Conservation (phyloP, 768 basidiomycete genomes). For the Macrocybe gigantea region DNA sequence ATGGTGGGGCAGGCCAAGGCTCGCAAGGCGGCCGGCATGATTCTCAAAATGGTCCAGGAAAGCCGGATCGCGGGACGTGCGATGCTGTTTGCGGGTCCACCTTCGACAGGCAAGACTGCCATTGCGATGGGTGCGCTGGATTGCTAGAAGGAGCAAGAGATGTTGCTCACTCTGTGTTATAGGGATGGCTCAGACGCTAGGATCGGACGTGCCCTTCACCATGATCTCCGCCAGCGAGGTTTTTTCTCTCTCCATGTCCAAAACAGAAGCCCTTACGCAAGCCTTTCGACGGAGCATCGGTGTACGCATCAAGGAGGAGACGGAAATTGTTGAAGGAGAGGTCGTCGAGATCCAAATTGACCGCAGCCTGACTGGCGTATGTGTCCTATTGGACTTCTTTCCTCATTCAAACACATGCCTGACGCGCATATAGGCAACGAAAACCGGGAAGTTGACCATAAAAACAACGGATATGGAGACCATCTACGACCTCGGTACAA, state of each 20-base stretch:
- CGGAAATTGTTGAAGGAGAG: slow-evolving; percentile 95
- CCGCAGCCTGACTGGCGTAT: slow-evolving; percentile 89
- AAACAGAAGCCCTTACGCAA: slow-evolving; percentile 96
- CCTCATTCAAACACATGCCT: not conserved
- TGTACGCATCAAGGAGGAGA: slow-evolving; percentile 95
- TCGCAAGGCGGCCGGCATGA: slow-evolving; percentile 95
- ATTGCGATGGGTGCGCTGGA: slow-evolving; percentile 80
- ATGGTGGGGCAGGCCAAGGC: slow-evolving; percentile 98
- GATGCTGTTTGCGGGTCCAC: slow-evolving; percentile 96
- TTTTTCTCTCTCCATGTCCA: slow-evolving; percentile 96
- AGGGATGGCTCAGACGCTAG: slow-evolving; percentile 97
- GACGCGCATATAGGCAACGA: slow-evolving; percentile 65
- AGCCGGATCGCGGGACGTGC: slow-evolving; percentile 93
- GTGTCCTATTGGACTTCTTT: slow-evolving; percentile 12
- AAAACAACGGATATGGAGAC: slow-evolving; percentile 99
- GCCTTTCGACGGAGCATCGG: slow-evolving; percentile 95
- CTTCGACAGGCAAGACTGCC: slow-evolving; percentile 96
- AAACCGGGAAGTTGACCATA: slow-evolving; percentile 95
- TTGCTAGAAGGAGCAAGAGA: not conserved
- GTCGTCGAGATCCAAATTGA: slow-evolving; percentile 99
- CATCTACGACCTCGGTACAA: slow-evolving; percentile 95
- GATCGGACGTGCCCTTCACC: slow-evolving; percentile 93
- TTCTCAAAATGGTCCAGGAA: slow-evolving; percentile 97
- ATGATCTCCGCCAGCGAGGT: slow-evolving; percentile 98
- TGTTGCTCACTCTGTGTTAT: not conserved